Evolutionary conservation across 129 eudicot genomes (phyloP).

Genomic region (Flaveria bidentis): DNA sequence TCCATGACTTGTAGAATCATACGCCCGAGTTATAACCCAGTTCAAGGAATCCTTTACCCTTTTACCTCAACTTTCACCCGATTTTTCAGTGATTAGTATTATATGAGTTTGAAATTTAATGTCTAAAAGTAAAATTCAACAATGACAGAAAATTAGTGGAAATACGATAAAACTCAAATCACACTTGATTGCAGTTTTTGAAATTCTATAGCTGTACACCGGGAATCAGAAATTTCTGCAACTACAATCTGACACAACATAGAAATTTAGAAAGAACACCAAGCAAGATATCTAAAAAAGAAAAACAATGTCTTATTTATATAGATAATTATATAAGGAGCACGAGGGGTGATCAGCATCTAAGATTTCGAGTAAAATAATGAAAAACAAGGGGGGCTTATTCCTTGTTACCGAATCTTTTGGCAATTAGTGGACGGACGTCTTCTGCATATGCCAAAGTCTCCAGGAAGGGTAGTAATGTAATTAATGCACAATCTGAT

Average conservation of each 20-base stretch:
- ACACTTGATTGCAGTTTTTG: conserved; percentile 45
- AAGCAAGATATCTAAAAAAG: conserved; percentile 35
- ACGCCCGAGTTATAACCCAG: not conserved
- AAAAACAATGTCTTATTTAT: conserved; percentile 41
- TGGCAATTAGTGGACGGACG: conserved; percentile 92
- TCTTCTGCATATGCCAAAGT: conserved; percentile 83
- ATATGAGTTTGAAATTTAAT: not conserved
- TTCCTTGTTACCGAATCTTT: conserved; percentile 99
- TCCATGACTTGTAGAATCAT: conserved; percentile 13
- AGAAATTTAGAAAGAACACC: conserved; percentile 34
- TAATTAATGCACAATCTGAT: conserved; percentile 76
- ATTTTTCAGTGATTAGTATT: not conserved
- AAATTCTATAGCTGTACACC: conserved; percentile 65
- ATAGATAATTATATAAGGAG: conserved; percentile 43
- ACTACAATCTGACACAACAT: conserved; percentile 47
- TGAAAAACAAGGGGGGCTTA: conserved; percentile 72
- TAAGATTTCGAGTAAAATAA: conserved; percentile 46
- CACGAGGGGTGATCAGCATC: conserved; percentile 39
- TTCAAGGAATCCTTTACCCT: conserved; percentile 11
- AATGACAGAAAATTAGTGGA: not conserved
- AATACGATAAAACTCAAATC: conserved; percentile 15
- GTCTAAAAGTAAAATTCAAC: not conserved
- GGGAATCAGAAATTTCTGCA: conserved; percentile 40
- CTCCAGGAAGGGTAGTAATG: conserved; percentile 89
- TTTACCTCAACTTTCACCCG: not conserved